Base-by-base conservation (phyloP, 176 grass and related monocot genomes). In the Pharus latifolius region DNA sequence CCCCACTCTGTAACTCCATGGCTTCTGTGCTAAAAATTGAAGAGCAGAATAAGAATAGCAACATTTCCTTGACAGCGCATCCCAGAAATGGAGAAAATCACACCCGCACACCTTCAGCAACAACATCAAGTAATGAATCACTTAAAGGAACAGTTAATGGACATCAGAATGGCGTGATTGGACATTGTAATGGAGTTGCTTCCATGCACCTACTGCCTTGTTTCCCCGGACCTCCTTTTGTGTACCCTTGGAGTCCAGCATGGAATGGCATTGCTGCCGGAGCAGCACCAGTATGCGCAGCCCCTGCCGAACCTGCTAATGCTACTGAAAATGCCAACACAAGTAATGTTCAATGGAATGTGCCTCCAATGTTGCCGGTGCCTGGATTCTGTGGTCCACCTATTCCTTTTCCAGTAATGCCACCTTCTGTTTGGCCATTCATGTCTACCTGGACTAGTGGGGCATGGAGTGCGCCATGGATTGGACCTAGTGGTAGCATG, bases 391-490 rank as follows among this genome's bases (percentile, higher is more conserved):
- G 72, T 13, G 83, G 71, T 48, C 56, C 65, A 11, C 59, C 74
- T 1, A 70, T 86, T 70, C 77, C 77, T 30, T 75, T 81, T 56
- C 77, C 83, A 0, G 42, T 81, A 65, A 88, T 82, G 76, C 75
- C 49, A 37, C 72, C 52, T 74, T 65, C 73, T 15, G 72, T 85
- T 35, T 92, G 52, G 85, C 80, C 75, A 67, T 84, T 79, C 82
- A 78, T 78, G 16, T 88, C 78, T 86, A 79, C 68, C 67, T 87
- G 67, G 83, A 63, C 80, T 17, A 80, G 85, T 14, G 76, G 69
- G 19, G 2, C 76, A 52, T 92, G 93, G 93, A 80, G 65, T 26
- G 24, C 73, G 1, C 78, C 90, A 31, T 99, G 84, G 96, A 65
- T 74, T 12, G 57, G 37, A 46, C 65, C 83, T 35, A 14, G 17